Base-by-base conservation (phyloP, 768 basidiomycete species). In the Mycena alexandri region DNA sequence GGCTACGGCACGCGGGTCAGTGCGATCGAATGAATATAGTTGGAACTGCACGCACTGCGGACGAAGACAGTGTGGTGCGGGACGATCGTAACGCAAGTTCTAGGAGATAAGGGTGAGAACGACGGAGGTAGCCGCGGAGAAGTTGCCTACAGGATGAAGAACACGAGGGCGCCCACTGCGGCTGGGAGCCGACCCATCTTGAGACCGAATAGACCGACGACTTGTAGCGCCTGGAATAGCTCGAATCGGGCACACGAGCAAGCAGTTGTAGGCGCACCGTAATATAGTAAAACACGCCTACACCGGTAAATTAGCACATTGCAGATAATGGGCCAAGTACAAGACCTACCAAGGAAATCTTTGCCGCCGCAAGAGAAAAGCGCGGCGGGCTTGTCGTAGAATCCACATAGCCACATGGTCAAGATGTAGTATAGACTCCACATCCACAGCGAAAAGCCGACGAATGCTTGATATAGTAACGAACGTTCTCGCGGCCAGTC, bases 141-240 rank as follows among this genome's bases (percentile, higher is more conserved):
- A 14, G 36, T 56, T 7, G 72, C 83, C 51, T 46, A 85, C 87
- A 88, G 72, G 54, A 86, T 72, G 67, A 90, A 86, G 77, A 90
- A 92, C 9, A 80, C 71, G 16, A 85, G 61, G 2, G 87, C 76
- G 14, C 90, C 90, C 25, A 90, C 68, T 57, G 87, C 81, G 7
- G 90, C 91, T n/a, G 91, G 84, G 53, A 91, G 81, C 36, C 91
- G 84, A 65, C 90, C 86, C 70, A 90, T 75, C 72, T 88, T 87
- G 62, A 93, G 75, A 22, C 91, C 91, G 70, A 93, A 93, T 13
- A 93, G 78, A 2, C 87, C 90, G 48, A 93, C 87, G 1, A 89
- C 90, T 79, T 89, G 89, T 8, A 90, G 75, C 4, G 83, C 85
- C 79, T 83, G 59, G 54, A 63, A 58, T 17, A 43, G 19, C 13